Evolutionary conservation across 2,329 filamentous ascomycete genomes (phyloP), one percentile per base, ranked within the genome.

Genomic region (Epichloe aotearoae): DNA sequence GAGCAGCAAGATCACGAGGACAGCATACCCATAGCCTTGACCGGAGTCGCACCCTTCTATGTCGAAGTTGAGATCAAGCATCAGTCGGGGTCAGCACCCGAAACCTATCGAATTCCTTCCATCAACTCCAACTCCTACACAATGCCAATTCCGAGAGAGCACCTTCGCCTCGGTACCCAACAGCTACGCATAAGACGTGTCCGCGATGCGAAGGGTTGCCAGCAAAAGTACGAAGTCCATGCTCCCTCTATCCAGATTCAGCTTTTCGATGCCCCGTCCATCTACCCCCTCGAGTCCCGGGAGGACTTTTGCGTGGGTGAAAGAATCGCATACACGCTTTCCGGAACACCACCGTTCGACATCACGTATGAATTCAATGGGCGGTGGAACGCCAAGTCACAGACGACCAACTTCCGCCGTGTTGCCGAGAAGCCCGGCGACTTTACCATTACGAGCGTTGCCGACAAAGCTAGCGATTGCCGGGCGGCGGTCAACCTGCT

Each of bases 261-360:
- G 53, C 86, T 98, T 7, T 95, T 90, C 59, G 89, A 97, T 60
- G 88, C 93, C 1, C 93, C 93, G 1, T 86, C 86, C 6, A 95
- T 97, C 59, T 87, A 90, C 52, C 82, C 91, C 3, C 76, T 95
- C 37, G 90, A 97, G 62, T 82, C 86, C 23, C 83, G 86, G 54
- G 76, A 76, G 15, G 88, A 98, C 69, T 96, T 91, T 69, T 98
- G 93, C 66, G 90, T 98, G 11, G 93, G 94, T 56, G 93, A 98
- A 66, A 84, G 90, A 50, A 84, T 98, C 56, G 86, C 87, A 3
- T 98, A 95, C 69, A 89, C 88, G 0, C 80, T 98, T 5, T 88
- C 88, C 1, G 94, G 93, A 43, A 86, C 87, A 50, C 83, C 89
- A 17, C 94, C 94, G 0, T 98, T 98, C 66, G 88, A 91, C 43